Conservation (phyloP, 2,329 filamentous ascomycete genomes). For the Hypoxylon sp. region DNA sequence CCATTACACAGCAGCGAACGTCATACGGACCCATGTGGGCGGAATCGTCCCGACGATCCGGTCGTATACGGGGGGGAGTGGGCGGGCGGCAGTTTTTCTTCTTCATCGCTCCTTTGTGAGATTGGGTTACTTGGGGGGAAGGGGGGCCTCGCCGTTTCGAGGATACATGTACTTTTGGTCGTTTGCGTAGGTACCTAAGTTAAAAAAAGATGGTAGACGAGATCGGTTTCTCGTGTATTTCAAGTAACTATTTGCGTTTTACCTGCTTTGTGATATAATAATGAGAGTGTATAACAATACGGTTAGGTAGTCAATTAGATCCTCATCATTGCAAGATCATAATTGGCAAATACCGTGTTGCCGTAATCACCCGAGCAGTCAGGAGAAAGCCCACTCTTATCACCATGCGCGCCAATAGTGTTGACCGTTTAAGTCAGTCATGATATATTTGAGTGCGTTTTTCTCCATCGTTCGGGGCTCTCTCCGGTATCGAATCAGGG, state of each 20-base stretch:
- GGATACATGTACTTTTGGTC: background rate
- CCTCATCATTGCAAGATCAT: background rate
- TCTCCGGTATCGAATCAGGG: background rate
- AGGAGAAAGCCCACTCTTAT: background rate
- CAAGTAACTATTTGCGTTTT: slow-evolving; percentile 2
- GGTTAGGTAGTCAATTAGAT: background rate
- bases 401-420: background rate
- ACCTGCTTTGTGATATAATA: slow-evolving; percentile 5
- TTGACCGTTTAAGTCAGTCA: too few species aligned
- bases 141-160: background rate
- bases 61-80: slow-evolving; percentile 31
- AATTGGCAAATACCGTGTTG: background rate
- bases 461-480: background rate
- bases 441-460: background rate
- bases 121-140: slow-evolving; percentile 8
- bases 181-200: background rate
- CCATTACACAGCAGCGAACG: slow-evolving; percentile 49
- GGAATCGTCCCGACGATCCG: slow-evolving; percentile 45
- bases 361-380: background rate
- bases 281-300: background rate
- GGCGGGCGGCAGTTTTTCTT: slow-evolving; percentile 10
- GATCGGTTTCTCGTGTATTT: slow-evolving; percentile 10
- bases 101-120: slow-evolving; percentile 4
- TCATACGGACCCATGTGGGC: slow-evolving; percentile 45
- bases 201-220: slow-evolving; percentile 3